Percentiles rank a stretch among this genome's conserved stretches.
Evolutionary conservation across 352 stramenopile species (phyloP).

Genomic region (Thraustochytrium sp.): DNA sequence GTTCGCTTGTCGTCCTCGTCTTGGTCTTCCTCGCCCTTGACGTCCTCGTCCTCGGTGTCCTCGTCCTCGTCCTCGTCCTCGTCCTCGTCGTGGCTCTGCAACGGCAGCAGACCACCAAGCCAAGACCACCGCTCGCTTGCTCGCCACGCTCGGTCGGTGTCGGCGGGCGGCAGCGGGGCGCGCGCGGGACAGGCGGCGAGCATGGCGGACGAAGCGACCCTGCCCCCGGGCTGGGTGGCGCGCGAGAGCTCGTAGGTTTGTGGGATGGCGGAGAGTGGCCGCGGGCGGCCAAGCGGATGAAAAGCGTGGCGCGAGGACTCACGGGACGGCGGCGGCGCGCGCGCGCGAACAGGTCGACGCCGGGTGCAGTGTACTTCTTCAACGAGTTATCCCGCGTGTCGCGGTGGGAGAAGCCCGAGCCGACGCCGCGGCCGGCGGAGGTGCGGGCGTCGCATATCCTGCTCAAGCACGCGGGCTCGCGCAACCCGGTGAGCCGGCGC

Average conservation of each 20-base stretch:
- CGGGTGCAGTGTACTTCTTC: conserved; percentile 41
- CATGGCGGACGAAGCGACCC: background rate
- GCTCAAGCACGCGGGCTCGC: conserved; percentile 86
- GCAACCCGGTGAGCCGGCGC: conserved; percentile 63
- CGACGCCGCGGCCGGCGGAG: conserved; percentile 46
- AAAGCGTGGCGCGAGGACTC: too few species aligned
- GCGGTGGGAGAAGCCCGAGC: conserved; percentile 40
- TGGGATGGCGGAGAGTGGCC: background rate
- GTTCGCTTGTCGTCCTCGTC: too few species aligned
- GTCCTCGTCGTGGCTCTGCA: too few species aligned
- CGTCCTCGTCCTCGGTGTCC: too few species aligned
- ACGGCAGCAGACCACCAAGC: too few species aligned
- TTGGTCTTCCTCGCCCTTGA: too few species aligned
- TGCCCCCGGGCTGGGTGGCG: conserved; percentile 15
- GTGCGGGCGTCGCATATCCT: conserved; percentile 80
- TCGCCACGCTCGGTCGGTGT: too few species aligned
- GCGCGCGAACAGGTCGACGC: background rate
- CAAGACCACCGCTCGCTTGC: too few species aligned
- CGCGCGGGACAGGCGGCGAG: background rate
- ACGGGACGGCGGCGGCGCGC: too few species aligned
- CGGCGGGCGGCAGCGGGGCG: too few species aligned
- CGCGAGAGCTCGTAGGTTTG: conserved; percentile 6
- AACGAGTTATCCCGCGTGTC: conserved; percentile 42
- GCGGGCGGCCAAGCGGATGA: too few species aligned
- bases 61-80: too few species aligned